These are phyloP conservation scores for Fusarium xyrophilum DNA, from an alignment of 2,329 filamentous ascomycete genomes.

Conservation along the genomic window DNA sequence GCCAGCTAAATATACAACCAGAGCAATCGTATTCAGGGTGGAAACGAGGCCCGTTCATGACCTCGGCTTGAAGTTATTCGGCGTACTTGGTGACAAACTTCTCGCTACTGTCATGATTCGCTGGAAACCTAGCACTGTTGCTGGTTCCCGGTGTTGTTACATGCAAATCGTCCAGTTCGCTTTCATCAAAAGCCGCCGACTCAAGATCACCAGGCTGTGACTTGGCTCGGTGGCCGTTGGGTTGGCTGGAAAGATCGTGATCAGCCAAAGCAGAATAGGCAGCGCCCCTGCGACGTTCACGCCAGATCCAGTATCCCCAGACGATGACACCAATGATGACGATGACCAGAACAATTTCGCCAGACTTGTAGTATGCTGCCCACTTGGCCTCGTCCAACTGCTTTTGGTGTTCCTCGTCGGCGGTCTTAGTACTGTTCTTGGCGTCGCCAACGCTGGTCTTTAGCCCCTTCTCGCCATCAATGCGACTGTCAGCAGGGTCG, in stretches of 20 bases:
- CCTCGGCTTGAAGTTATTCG: constrained; percentile 5
- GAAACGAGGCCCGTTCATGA: background rate
- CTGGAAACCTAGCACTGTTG: constrained; percentile 59
- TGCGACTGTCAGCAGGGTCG: constrained; percentile 75
- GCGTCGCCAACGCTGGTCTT: constrained; percentile 79
- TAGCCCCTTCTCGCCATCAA: constrained; percentile 84
- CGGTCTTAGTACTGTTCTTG: constrained; percentile 61
- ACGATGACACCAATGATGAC: constrained; percentile 74
- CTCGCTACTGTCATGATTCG: constrained; percentile 57
- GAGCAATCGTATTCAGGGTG: background rate
- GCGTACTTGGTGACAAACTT: constrained; percentile 45
- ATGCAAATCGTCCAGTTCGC: constrained; percentile 68
- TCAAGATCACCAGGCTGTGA: constrained; percentile 62
- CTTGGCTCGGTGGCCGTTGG: constrained; percentile 59
- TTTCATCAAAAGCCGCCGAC: constrained; percentile 70
- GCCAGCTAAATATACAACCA: constrained; percentile 18
- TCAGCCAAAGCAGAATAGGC: constrained; percentile 61
- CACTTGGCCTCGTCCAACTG: constrained; percentile 83
- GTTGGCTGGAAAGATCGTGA: constrained; percentile 46
- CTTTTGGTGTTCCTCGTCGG: constrained; percentile 65
- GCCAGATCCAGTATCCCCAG: constrained; percentile 79
- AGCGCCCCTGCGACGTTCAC: constrained; percentile 61
- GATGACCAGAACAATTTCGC: constrained; percentile 83
- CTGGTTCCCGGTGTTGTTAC: constrained; percentile 54
- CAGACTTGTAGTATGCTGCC: constrained; percentile 86